phyloP scores from a whole-genome alignment of 2,329 filamentous ascomycete genomes.

The Verticillium albo-atrum region DNA sequence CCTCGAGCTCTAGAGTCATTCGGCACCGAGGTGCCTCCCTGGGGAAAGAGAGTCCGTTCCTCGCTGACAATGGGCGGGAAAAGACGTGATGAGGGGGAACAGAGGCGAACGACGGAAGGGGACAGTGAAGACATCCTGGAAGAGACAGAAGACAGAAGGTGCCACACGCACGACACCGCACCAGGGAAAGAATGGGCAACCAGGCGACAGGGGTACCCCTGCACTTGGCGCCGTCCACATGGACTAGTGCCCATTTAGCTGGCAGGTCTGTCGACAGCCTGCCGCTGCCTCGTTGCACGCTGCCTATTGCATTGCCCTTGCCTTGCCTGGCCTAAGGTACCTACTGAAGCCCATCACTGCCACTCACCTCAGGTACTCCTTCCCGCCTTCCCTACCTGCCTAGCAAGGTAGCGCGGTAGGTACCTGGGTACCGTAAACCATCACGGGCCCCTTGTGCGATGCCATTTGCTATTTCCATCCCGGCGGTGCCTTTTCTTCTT shows the following conservation, averaged over 20 bases:
- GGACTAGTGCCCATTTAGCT: neutral
- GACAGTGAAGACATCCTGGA: neutral
- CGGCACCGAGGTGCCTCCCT: too few relatives aligned
- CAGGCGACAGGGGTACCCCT: neutral
- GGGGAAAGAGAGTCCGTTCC: too few relatives aligned
- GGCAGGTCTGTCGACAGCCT: neutral
- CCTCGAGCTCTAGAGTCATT: too few relatives aligned
- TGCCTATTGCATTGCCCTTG: neutral
- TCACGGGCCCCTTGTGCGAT: neutral
- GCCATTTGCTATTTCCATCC: neutral
- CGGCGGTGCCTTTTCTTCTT: neutral
- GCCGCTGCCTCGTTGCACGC: neutral
- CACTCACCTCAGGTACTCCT: neutral
- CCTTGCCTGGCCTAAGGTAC: neutral
- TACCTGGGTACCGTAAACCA: too few relatives aligned
- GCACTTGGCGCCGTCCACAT: neutral
- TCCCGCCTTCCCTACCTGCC: too few relatives aligned
- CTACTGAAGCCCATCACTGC: neutral
- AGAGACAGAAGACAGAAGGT: neutral
- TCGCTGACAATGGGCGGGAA: neutral
- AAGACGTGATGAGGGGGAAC: neutral
- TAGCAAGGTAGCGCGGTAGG: too few relatives aligned
- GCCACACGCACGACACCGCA: neutral
- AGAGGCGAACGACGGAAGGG: neutral
- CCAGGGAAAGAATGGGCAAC: neutral